These are phyloP conservation scores for Aspergillus pseudoglaucus DNA, from an alignment of 2,329 filamentous ascomycete species.

Conservation along the genomic window DNA sequence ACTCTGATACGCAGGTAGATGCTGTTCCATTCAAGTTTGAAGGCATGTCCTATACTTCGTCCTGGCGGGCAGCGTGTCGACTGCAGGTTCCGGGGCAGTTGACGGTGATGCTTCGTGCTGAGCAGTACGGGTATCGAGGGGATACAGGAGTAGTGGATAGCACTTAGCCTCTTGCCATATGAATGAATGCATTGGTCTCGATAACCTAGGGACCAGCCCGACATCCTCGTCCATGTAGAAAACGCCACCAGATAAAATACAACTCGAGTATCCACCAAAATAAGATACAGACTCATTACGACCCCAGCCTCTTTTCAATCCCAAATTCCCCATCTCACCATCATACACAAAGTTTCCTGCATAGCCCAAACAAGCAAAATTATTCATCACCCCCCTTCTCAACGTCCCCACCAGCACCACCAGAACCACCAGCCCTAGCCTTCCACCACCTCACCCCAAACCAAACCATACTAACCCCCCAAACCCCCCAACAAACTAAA, in stretches of 20 bases:
- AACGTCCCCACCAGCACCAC: constrained; percentile 12
- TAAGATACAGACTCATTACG: no score
- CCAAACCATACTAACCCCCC: constrained; percentile 15
- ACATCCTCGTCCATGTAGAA: no score
- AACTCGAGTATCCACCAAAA: no score
- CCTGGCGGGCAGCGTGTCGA: background rate
- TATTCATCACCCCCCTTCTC: background rate
- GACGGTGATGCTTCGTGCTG: background rate
- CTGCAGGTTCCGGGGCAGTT: background rate
- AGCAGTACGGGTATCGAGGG: background rate
- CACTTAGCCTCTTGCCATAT: background rate
- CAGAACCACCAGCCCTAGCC: constrained; percentile 11
- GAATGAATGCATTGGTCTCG: background rate
- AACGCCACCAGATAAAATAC: no score
- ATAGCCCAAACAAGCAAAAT: background rate
- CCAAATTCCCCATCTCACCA: no score
- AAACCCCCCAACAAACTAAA: constrained; percentile 57
- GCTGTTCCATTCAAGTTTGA: background rate
- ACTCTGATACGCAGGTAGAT: background rate
- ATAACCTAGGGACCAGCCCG: no score
- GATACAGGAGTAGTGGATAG: background rate
- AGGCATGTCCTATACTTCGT: background rate
- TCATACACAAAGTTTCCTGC: no score
- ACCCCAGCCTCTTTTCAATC: no score
- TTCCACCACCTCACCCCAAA: constrained; percentile 29